Evolutionary conservation across 2,329 filamentous ascomycete species (phyloP).

Genomic region (Plenodomus biglobosus): DNA sequence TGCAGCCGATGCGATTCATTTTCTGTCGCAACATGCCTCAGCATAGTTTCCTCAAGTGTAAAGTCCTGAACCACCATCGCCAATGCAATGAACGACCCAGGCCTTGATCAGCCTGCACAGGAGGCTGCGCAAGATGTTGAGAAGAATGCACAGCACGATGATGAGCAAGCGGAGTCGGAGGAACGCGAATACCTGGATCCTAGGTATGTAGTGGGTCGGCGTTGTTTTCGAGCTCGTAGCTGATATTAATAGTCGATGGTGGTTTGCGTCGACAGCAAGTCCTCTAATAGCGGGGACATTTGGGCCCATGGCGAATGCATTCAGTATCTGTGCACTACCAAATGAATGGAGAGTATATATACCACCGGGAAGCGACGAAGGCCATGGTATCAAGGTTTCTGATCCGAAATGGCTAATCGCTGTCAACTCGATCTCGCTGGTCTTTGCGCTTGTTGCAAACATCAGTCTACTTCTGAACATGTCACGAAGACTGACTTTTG

Average conservation of each 20-base stretch:
- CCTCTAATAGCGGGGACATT: conserved; percentile 60
- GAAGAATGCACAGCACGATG: conserved; percentile 33
- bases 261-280: conserved; percentile 62
- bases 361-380: conserved; percentile 49
- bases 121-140: conserved; percentile 52
- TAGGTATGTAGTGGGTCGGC: conserved; percentile 31
- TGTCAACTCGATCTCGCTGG: conserved; percentile 59
- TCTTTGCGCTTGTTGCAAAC: conserved; percentile 58
- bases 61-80: background rate
- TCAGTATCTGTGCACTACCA: conserved; percentile 58
- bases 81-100: conserved; percentile 51
- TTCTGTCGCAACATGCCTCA: background rate
- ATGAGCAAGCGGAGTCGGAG: conserved; percentile 42
- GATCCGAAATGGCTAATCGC: conserved; percentile 60
- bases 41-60: background rate
- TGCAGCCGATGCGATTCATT: background rate
- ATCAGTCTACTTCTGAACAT: conserved; percentile 60
- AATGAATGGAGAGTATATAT: conserved; percentile 59
- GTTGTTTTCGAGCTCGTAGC: background rate
- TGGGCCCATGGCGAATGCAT: conserved; percentile 58
- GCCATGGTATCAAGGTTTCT: conserved; percentile 49
- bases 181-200: conserved; percentile 50
- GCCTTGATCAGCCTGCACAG: conserved; percentile 53
- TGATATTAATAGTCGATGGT: conserved; percentile 53
- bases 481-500: conserved; percentile 57